phyloP scores from a whole-genome alignment of 225 moss, liverwort and hornwort genomes.

The Antitrichia curtipendula region DNA sequence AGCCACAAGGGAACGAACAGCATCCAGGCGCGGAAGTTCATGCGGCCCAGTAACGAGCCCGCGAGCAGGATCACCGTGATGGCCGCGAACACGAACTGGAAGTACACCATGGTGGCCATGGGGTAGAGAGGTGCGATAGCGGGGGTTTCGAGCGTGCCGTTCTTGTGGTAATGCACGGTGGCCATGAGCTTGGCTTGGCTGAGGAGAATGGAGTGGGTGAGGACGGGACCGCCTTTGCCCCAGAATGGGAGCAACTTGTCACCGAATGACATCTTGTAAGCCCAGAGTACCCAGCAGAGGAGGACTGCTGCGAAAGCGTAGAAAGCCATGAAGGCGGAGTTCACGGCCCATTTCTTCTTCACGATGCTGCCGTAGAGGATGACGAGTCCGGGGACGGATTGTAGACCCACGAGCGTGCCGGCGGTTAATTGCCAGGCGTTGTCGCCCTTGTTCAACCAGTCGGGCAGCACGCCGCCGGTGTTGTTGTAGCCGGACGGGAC shows the following conservation, averaged over 20 bases:
- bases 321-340: conserved; percentile 58
- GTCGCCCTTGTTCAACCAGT: conserved; percentile 58
- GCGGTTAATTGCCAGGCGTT: conserved; percentile 43
- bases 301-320: conserved; percentile 48
- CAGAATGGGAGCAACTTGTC: conserved; percentile 30
- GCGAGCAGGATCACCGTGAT: conserved; percentile 32
- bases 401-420: conserved; percentile 35
- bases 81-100: conserved; percentile 37
- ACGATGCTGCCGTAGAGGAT: conserved; percentile 52
- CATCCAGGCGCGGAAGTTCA: conserved; percentile 43
- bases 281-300: conserved; percentile 45
- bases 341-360: conserved; percentile 58
- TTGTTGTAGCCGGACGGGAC: conserved; percentile 30
- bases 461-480: conserved; percentile 18
- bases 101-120: conserved; percentile 28
- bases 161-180: conserved; percentile 7
- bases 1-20: conserved; percentile 39
- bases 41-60: conserved; percentile 23
- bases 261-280: conserved; percentile 52
- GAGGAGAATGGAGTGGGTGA: neutral
- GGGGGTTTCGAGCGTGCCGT: neutral
- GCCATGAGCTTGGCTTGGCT: conserved; percentile 1
- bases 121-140: conserved; percentile 19
- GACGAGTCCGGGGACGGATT: conserved; percentile 34
- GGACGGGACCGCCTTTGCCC: conserved; percentile 25